Percentiles rank a stretch among this genome's conserved stretches.
phyloP scores from a whole-genome alignment of 2,329 filamentous ascomycete genomes.

The Monilinia fructigena region DNA sequence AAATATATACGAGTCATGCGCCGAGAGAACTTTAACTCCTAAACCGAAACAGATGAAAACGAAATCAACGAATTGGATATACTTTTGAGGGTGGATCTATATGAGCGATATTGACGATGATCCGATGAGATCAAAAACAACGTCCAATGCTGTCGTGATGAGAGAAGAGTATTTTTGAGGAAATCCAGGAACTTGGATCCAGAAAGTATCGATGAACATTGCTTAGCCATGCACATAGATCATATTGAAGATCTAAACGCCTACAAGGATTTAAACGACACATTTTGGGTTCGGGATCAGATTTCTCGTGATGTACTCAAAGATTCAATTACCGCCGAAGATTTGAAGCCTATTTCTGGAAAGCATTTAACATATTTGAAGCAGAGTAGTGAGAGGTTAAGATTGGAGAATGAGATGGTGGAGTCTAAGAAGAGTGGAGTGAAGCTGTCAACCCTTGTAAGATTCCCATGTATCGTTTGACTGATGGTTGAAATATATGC shows the following conservation, averaged over 20 bases:
- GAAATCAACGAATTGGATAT: background rate
- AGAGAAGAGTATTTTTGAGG: slow-evolving; percentile 19
- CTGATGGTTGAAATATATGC: background rate
- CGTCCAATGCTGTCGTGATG: slow-evolving; percentile 21
- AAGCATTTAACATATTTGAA: background rate
- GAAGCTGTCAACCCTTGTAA: slow-evolving; percentile 5
- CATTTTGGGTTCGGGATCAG: slow-evolving; percentile 28
- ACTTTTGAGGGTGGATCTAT: slow-evolving; percentile 7
- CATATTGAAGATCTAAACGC: slow-evolving; percentile 27
- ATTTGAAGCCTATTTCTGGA: background rate
- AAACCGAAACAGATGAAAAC: background rate
- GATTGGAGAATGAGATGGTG: background rate
- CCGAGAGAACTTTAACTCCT: background rate
- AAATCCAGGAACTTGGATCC: background rate
- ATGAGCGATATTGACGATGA: slow-evolving; percentile 22
- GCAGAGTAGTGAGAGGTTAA: background rate
- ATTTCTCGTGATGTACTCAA: background rate
- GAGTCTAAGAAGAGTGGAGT: slow-evolving; percentile 13
- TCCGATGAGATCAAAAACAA: background rate
- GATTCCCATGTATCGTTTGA: too few relatives aligned
- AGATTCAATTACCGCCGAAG: background rate
- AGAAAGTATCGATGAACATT: slow-evolving; percentile 27
- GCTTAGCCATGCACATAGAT: slow-evolving; percentile 25
- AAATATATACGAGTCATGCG: background rate
- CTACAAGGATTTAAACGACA: slow-evolving; percentile 29